phyloP scores from a whole-genome alignment of 2,329 filamentous ascomycete genomes.

The Claviceps paspali region DNA sequence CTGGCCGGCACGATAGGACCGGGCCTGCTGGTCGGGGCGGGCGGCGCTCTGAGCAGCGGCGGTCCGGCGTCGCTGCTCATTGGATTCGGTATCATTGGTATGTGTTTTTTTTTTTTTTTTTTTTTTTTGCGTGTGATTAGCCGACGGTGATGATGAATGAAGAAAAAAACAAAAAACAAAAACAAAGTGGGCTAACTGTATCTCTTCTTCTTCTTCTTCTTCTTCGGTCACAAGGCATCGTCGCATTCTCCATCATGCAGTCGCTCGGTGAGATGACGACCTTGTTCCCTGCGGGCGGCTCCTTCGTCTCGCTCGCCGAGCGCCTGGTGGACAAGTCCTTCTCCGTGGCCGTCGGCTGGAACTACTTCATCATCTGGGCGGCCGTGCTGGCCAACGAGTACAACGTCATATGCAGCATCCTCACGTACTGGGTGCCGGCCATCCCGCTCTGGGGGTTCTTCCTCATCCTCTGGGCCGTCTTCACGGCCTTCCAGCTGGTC shows the following conservation, averaged over 20 bases:
- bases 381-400: slow-evolving; percentile 55
- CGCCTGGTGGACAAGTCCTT: slow-evolving; percentile 58
- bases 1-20: slow-evolving; percentile 51
- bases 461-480: slow-evolving; percentile 58
- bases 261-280: slow-evolving; percentile 61
- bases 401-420: slow-evolving; percentile 51
- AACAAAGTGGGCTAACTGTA: no score
- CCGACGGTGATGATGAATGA: no score
- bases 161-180: no score
- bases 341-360: slow-evolving; percentile 54
- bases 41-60: slow-evolving; percentile 50
- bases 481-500: slow-evolving; percentile 53
- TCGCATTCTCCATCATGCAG: slow-evolving; percentile 56
- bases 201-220: no score
- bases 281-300: slow-evolving; percentile 54
- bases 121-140: no score
- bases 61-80: slow-evolving; percentile 60
- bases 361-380: slow-evolving; percentile 55
- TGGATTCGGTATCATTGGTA: slow-evolving; percentile 54
- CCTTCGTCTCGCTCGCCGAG: slow-evolving; percentile 55
- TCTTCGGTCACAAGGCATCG: slow-evolving; percentile 26
- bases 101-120: not conserved
- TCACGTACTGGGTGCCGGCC: slow-evolving; percentile 48
- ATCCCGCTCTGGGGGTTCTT: slow-evolving; percentile 54
- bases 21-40: slow-evolving; percentile 56